Evolutionary conservation across 768 basidiomycete species (phyloP).

Genomic region (Scleroderma citrinum): DNA sequence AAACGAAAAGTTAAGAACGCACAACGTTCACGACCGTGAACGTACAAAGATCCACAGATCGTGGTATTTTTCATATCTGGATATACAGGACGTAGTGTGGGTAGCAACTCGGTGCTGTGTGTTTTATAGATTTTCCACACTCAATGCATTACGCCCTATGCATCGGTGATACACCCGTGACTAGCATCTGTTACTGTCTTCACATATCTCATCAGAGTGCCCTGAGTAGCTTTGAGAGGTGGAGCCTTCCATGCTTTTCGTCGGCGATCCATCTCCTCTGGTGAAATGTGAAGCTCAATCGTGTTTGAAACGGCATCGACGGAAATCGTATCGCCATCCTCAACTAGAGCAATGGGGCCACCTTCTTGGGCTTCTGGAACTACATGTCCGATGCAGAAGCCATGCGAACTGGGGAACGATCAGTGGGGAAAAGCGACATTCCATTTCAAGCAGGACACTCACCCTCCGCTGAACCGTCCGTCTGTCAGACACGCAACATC

Average conservation of each 20-base stretch:
- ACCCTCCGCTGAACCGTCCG: slow-evolving; percentile 98
- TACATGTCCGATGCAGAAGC: slow-evolving; percentile 95
- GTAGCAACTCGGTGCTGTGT: slow-evolving; percentile 4
- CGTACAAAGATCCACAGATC: slow-evolving; percentile 8
- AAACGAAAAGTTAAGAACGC: slow-evolving; percentile 68
- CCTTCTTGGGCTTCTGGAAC: slow-evolving; percentile 94
- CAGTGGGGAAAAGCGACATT: slow-evolving; percentile 11
- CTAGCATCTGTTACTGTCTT: slow-evolving; percentile 88
- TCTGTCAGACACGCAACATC: slow-evolving; percentile 98
- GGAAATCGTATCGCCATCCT: slow-evolving; percentile 81
- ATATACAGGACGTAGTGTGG: no score
- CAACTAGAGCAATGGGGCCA: slow-evolving; percentile 86
- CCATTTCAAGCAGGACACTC: slow-evolving; percentile 29
- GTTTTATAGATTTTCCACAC: not conserved
- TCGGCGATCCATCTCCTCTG: slow-evolving; percentile 73
- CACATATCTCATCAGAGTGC: slow-evolving; percentile 85
- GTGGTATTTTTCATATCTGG: not conserved
- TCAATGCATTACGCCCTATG: slow-evolving; percentile 33
- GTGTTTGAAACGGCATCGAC: slow-evolving; percentile 87
- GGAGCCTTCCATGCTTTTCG: slow-evolving; percentile 74
- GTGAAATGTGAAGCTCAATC: slow-evolving; percentile 69
- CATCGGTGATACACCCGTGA: slow-evolving; percentile 88
- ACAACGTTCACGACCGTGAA: slow-evolving; percentile 12
- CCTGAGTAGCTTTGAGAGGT: slow-evolving; percentile 76
- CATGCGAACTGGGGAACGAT: slow-evolving; percentile 65